These are phyloP conservation scores for Pseudogymnoascus sp. DNA, from an alignment of 2,329 filamentous ascomycete species.

Conservation along the genomic window DNA sequence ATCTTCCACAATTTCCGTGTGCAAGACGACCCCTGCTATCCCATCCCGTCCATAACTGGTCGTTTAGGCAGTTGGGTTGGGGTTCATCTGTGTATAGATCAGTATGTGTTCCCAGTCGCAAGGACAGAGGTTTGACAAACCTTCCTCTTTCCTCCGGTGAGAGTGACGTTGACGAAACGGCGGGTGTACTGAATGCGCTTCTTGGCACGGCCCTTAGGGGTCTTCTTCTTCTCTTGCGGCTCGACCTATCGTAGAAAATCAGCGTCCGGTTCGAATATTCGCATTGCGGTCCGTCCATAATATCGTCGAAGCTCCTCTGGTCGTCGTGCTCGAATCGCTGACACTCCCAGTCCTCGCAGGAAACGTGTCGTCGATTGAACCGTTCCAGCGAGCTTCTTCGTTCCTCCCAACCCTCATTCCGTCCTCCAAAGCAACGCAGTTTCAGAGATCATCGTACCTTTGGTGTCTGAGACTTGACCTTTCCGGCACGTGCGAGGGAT, in stretches of 20 bases:
- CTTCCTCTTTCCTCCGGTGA: conserved; percentile 98
- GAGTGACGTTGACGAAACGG: conserved; percentile 96
- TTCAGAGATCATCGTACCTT: conserved; percentile 54
- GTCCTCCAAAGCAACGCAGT: conserved; percentile 11
- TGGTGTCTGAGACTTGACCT: conserved; percentile 95
- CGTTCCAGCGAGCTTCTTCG: neutral
- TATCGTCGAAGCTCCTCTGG: neutral
- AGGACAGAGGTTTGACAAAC: conserved; percentile 39
- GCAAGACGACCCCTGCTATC: conserved; percentile 13
- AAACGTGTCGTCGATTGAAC: neutral
- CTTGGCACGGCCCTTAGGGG: conserved; percentile 91
- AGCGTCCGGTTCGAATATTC: conserved; percentile 17
- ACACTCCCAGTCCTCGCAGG: neutral
- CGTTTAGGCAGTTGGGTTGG: conserved; percentile 66
- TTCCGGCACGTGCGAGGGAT: conserved; percentile 90
- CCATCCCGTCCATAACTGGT: conserved; percentile 17
- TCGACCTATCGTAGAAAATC: conserved; percentile 55
- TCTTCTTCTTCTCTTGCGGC: conserved; percentile 91
- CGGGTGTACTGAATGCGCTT: conserved; percentile 96
- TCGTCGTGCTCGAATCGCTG: conserved; percentile 6
- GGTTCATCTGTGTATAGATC: conserved; percentile 60
- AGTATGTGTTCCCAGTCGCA: conserved; percentile 14
- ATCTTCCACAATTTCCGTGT: conserved; percentile 17
- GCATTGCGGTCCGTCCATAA: neutral
- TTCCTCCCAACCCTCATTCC: conserved; percentile 10